These are phyloP conservation scores for Pisolithus marmoratus DNA, from an alignment of 768 basidiomycete species.

Conservation along the genomic window DNA sequence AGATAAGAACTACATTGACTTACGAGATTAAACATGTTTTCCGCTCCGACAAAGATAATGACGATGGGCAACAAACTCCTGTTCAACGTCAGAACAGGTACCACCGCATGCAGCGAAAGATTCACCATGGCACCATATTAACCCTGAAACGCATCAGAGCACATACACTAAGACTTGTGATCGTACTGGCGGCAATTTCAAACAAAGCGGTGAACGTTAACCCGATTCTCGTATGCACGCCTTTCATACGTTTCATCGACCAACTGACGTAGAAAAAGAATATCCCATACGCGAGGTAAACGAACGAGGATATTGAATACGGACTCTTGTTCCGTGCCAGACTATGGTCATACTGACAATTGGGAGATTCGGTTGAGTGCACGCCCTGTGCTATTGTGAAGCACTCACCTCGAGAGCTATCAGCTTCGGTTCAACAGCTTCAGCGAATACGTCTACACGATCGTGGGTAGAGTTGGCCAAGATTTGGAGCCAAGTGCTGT, in stretches of 20 bases:
- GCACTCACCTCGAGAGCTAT: constrained; percentile 39
- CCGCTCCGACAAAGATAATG: constrained; percentile 91
- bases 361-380: not conserved
- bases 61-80: constrained; percentile 91
- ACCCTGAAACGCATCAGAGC: constrained; percentile 84
- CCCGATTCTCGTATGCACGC: constrained; percentile 87
- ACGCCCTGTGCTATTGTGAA: constrained; percentile 8
- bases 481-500: constrained; percentile 56
- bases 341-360: constrained; percentile 47
- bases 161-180: constrained; percentile 91
- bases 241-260: constrained; percentile 71
- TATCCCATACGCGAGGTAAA: constrained; percentile 71
- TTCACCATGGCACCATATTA: constrained; percentile 85
- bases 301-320: constrained; percentile 61
- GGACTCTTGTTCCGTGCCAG: constrained; percentile 40
- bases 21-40: constrained; percentile 96
- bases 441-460: constrained; percentile 31
- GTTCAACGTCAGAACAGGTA: constrained; percentile 7
- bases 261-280: constrained; percentile 73
- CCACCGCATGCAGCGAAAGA: constrained; percentile 5
- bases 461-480: constrained; percentile 39
- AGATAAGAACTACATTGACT: constrained; percentile 19
- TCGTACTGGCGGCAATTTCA: constrained; percentile 86
- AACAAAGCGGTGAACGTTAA: constrained; percentile 90
- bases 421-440: constrained; percentile 38